Evolutionary conservation across 495 filamentous ascomycete species (phyloP).

Genomic region (Talaromyces wortmannii): DNA sequence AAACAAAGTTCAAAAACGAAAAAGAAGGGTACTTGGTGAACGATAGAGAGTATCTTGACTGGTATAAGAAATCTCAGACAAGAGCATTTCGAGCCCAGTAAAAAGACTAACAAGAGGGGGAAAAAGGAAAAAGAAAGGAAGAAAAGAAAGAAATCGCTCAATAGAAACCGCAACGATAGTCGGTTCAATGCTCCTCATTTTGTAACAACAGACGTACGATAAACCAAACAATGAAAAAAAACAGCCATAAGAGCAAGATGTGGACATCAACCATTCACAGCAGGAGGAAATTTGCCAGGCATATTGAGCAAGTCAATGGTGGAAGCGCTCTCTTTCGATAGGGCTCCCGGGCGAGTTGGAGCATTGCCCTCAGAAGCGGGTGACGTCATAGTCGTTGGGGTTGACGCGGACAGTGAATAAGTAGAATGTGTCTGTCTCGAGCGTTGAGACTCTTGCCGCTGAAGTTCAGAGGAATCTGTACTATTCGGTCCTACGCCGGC

Average conservation of each 20-base stretch:
- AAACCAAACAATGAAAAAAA: background rate
- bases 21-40: constrained; percentile 7
- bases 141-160: background rate
- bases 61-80: too few species aligned
- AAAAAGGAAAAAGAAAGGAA: background rate
- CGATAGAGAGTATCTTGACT: background rate
- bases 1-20: constrained; percentile 1
- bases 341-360: constrained; percentile 9
- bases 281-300: constrained; percentile 30
- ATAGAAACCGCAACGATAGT: background rate
- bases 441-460: constrained; percentile 3
- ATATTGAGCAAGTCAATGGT: constrained; percentile 25
- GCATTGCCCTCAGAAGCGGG: constrained; percentile 5
- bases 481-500: background rate
- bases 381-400: constrained; percentile 2
- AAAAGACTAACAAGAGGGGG: too few species aligned
- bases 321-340: constrained; percentile 22
- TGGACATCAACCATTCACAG: background rate
- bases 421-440: constrained; percentile 6
- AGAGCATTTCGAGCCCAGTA: too few species aligned
- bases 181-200: background rate
- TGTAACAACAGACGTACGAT: background rate
- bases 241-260: background rate
- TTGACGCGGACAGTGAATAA: constrained; percentile 1
- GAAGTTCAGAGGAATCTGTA: background rate